phyloP scores from a whole-genome alignment of 1,139 yeast genomes.

The Suhomyces anneliseae region DNA sequence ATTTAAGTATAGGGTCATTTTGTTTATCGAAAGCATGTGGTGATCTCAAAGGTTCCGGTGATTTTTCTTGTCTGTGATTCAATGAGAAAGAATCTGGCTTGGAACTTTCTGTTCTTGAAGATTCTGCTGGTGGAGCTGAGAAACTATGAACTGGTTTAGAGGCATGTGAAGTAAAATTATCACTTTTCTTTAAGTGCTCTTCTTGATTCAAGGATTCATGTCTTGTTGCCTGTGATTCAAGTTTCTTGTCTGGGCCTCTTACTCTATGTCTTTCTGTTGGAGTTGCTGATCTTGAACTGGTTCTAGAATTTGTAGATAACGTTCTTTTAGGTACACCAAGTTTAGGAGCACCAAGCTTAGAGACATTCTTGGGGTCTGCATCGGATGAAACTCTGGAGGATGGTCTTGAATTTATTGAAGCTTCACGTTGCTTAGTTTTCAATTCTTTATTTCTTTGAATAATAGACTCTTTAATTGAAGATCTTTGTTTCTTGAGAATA shows the following conservation, averaged over 20 bases:
- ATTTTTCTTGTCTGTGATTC: too few species aligned
- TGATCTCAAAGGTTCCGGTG: background rate
- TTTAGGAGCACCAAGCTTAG: background rate
- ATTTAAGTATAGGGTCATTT: constrained; percentile 38
- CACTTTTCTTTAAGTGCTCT: background rate
- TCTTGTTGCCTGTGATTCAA: background rate
- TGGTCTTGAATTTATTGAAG: constrained; percentile 21
- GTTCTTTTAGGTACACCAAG: constrained; percentile 7
- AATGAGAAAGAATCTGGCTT: too few species aligned
- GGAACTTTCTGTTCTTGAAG: too few species aligned
- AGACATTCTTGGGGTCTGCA: background rate
- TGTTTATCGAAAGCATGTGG: constrained; percentile 22
- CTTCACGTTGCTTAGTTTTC: constrained; percentile 23
- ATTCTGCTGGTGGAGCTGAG: too few species aligned
- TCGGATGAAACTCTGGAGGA: constrained; percentile 20
- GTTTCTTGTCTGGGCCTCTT: background rate
- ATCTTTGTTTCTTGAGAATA: constrained; percentile 20
- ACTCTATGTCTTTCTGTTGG: constrained; percentile 6
- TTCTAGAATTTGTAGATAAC: constrained; percentile 2
- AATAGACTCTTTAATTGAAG: constrained; percentile 36
- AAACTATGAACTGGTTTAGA: too few species aligned
- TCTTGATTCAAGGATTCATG: background rate
- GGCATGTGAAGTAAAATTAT: too few species aligned
- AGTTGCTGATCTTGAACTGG: constrained; percentile 6
- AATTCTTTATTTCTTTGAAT: constrained; percentile 37